Base-by-base conservation (phyloP, 2,329 filamentous ascomycete genomes). In the Fonsecaea nubica region DNA sequence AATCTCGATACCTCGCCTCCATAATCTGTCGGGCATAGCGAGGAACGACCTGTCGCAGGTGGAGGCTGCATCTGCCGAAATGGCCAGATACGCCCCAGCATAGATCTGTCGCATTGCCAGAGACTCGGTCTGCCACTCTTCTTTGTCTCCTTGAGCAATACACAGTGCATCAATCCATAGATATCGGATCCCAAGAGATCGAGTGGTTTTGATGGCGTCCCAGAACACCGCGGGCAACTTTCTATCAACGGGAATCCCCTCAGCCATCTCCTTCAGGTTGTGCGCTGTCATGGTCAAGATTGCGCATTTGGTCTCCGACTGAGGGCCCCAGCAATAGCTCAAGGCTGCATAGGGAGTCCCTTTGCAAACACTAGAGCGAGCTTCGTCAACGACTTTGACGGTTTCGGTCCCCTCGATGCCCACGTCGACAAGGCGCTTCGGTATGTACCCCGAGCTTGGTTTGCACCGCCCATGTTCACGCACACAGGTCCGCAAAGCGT, bases 81-180 rank as follows among this genome's bases (percentile, higher is more conserved):
- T 50, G 3, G 45, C 25, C 8, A 50, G 21, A 18, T 50, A 21
- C 9, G 45, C 45, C 12, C 45, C 45, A 2, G 45, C 18, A 50
- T 50, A 50, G 45, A 50, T 15, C 45, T 50, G 8, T 50, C 21
- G 45, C 45, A 50, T 50, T 21, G 2, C 6, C 3, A 50, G 45
- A 25, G 45, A 50, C 21, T 50, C 45, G 45, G 45, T 50, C 45
- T 30, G 25, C 45, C 45, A 50, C 45, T 50, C 45, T 5, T 50
- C 45, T 25, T 12, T 4, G 15, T 50, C 45, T 50, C 45, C 45
- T 50, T 50, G 45, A 13, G 45, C 45, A 8, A 50, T 50, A 30
- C 45, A 50, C 10, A 50, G 45, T 9, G 18, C 45, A 50, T 50
- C 45, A 1, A 50, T 50, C 45, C 45, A 50, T 21, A 30, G 15